Evolutionary conservation across 306 rosid species (phyloP).

Genomic region (Fagus crenata): DNA sequence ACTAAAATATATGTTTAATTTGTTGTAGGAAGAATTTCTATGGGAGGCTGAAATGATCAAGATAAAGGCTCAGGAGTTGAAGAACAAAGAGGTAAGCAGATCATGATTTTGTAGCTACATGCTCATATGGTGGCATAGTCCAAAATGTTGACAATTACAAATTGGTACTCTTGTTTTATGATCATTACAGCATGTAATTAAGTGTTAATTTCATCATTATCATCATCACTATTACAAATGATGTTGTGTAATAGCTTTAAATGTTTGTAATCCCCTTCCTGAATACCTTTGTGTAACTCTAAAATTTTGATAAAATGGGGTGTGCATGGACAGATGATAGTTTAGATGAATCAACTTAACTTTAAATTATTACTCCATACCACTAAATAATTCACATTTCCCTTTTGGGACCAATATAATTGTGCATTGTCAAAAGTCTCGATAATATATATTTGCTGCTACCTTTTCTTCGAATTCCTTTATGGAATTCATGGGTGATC

Average conservation of each 20-base stretch:
- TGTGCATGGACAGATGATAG: neutral
- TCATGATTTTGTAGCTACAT: conserved; percentile 4
- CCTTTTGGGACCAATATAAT: neutral
- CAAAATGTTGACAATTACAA: neutral
- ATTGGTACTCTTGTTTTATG: conserved; percentile 11
- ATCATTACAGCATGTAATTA: neutral
- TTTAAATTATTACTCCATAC: neutral
- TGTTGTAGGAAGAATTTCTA: conserved; percentile 84
- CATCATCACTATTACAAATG: neutral
- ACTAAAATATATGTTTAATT: conserved; percentile 7
- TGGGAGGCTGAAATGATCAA: conserved; percentile 97
- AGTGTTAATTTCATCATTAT: neutral
- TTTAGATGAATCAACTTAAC: neutral
- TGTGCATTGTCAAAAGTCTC: neutral
- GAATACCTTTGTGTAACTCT: neutral
- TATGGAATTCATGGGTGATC: too few species aligned
- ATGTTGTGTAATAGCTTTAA: too few species aligned
- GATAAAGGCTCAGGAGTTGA: conserved; percentile 93
- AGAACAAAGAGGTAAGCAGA: conserved; percentile 86
- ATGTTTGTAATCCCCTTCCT: neutral
- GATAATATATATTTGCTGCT: too few species aligned
- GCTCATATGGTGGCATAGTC: conserved; percentile 4
- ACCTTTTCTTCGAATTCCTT: too few species aligned
- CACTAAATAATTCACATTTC: too few species aligned
- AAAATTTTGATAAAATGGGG: neutral